Conservation (phyloP, 495 filamentous ascomycete genomes). For the Neurospora sp. region DNA sequence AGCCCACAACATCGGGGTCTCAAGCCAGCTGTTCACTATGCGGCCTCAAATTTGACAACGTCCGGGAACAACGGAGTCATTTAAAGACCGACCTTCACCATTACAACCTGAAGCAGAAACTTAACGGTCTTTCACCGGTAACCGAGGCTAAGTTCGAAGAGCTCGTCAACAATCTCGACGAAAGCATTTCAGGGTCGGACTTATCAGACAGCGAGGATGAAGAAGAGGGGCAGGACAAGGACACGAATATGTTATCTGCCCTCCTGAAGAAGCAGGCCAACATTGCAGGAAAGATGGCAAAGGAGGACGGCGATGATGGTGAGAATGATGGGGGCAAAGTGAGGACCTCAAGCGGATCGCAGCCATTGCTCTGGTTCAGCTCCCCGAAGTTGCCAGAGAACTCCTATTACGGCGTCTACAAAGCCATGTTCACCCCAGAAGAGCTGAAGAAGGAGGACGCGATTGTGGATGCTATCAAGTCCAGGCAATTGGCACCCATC, state of each 20-base stretch:
- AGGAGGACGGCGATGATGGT: slow-evolving; percentile 26
- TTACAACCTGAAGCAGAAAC: slow-evolving; percentile 87
- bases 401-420: slow-evolving; percentile 74
- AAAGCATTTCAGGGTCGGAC: slow-evolving; percentile 82
- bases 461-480: slow-evolving; percentile 55
- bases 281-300: slow-evolving; percentile 38
- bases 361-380: slow-evolving; percentile 78
- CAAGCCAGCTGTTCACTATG: slow-evolving; percentile 73
- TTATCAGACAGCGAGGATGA: slow-evolving; percentile 42
- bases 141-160: slow-evolving; percentile 74
- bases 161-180: slow-evolving; percentile 70
- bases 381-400: slow-evolving; percentile 64
- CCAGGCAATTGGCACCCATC: slow-evolving; percentile 65
- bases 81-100: slow-evolving; percentile 85
- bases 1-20: slow-evolving; percentile 42
- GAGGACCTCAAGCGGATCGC: slow-evolving; percentile 46
- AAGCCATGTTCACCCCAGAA: slow-evolving; percentile 62
- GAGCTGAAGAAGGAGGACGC: slow-evolving; percentile 56
- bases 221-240: slow-evolving; percentile 32
- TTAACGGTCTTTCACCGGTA: slow-evolving; percentile 57
- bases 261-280: slow-evolving; percentile 77
- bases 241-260: slow-evolving; percentile 55
- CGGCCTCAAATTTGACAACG: slow-evolving; percentile 52
- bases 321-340: slow-evolving; percentile 23
- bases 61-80: slow-evolving; percentile 78